These are phyloP conservation scores for Drechslera avenae DNA, from an alignment of 2,329 filamentous ascomycete genomes.

Conservation along the genomic window DNA sequence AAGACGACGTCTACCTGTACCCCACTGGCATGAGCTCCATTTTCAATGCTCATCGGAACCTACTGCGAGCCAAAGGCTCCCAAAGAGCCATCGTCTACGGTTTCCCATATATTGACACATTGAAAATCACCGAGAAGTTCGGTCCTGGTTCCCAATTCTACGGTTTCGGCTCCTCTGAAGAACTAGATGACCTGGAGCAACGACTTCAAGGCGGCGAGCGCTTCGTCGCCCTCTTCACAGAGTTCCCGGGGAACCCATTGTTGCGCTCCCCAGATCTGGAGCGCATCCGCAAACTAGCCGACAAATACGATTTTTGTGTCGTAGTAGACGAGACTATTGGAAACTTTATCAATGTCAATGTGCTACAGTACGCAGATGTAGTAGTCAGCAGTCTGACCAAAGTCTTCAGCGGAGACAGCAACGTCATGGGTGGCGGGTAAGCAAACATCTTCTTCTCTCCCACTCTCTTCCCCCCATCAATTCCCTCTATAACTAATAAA, in stretches of 20 bases:
- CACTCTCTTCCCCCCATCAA: neutral
- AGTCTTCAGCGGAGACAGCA: constrained; percentile 95
- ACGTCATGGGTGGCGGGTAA: constrained; percentile 90
- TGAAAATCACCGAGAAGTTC: constrained; percentile 95
- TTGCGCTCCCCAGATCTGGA: constrained; percentile 81
- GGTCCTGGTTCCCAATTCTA: constrained; percentile 89
- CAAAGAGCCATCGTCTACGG: constrained; percentile 86
- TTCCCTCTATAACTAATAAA: constrained; percentile 18
- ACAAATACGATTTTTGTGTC: constrained; percentile 84
- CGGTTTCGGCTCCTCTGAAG: constrained; percentile 74
- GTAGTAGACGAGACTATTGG: constrained; percentile 96
- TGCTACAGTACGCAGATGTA: constrained; percentile 85
- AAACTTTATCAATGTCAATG: constrained; percentile 94
- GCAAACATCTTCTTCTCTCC: constrained; percentile 1
- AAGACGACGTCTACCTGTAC: constrained; percentile 87
- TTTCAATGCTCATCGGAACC: constrained; percentile 79
- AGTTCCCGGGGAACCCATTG: constrained; percentile 92
- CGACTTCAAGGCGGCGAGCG: constrained; percentile 73
- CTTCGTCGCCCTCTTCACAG: constrained; percentile 85
- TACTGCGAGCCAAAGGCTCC: constrained; percentile 67
- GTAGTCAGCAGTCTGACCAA: constrained; percentile 96
- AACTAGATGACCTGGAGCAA: constrained; percentile 81
- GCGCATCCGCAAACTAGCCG: constrained; percentile 79
- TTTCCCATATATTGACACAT: constrained; percentile 95
- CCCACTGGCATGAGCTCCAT: constrained; percentile 95